Base-by-base conservation (phyloP, 495 filamentous ascomycete species). In the Penicillium paradoxum region DNA sequence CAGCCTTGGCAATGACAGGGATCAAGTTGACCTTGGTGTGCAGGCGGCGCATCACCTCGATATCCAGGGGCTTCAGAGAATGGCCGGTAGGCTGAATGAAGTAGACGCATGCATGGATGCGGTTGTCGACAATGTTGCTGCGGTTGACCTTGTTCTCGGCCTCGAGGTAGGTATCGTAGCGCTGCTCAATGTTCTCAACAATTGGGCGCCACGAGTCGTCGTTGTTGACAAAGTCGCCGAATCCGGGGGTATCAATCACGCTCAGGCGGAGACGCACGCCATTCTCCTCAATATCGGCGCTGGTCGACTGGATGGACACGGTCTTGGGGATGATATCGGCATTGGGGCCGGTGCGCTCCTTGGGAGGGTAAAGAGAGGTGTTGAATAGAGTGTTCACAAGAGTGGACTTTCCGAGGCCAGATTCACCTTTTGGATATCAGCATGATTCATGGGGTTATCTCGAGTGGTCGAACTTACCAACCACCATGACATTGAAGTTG, bases 401-500 rank as follows among this genome's bases (percentile, higher is more conserved):
- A 17, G 93, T 98, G 42, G 93, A 98, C 81, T 98, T 98, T 79
- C 93, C 93, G 58, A 98, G 84, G 48, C 93, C 93, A 59, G 93
- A 98, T 86, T 98, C 93, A 84, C 93, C 93, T 98, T 47, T 13
- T 27, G 15, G 6, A 27, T 27, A 37, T 54, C 24, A 62, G 59
- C 22, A 36, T 18, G 11, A 19, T 15, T 8, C 42, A 40, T 30
- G 9, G 24, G 24, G 24, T 49, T 49, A 37, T 81, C 79, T 54
- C 30, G 46, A 76, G 3, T 15, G 15, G 25, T 13, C 29, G 8
- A 19, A 51, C 78, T 64, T 79, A 98, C 93, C 93, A 73, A 98
- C 93, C 73, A 98, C 93, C 93, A 98, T 98, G 53, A 97, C 93
- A 68, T 98, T 98, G 81, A 98, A 98, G 82, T 97, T 98, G 84